phyloP scores from a whole-genome alignment of 139 green algal species.

The Coelastrella sp. region DNA sequence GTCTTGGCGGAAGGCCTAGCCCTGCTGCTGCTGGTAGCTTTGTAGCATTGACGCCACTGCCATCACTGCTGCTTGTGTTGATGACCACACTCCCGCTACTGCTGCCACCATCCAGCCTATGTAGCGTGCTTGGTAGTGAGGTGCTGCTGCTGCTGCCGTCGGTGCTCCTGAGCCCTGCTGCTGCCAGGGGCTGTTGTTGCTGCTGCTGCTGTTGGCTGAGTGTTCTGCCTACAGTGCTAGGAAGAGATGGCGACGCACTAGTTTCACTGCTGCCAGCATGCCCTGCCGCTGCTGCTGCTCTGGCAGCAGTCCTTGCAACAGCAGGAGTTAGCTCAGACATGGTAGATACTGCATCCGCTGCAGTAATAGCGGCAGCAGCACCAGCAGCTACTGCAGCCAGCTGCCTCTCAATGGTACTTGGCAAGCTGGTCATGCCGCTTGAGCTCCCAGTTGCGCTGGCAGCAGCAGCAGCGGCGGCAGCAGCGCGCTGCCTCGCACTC shows the following conservation, averaged over 20 bases:
- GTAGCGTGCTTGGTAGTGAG: conserved; percentile 31
- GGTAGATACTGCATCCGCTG: background rate
- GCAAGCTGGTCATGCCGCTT: background rate
- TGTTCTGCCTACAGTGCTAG: conserved; percentile 1
- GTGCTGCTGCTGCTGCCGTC: conserved; percentile 11
- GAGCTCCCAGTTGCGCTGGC: background rate
- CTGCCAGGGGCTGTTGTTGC: background rate
- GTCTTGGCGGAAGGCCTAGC: background rate
- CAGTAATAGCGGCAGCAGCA: background rate
- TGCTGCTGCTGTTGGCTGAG: background rate
- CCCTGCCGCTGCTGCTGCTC: background rate
- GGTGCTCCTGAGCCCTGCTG: background rate
- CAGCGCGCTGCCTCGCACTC: conserved; percentile 2
- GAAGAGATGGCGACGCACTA: background rate
- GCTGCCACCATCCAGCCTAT: background rate
- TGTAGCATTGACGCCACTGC: background rate
- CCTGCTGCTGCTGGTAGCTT: background rate
- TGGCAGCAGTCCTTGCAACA: background rate
- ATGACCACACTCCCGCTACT: background rate
- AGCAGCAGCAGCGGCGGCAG: conserved; percentile 5
- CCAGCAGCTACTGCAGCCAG: conserved; percentile 18
- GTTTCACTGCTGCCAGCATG: background rate
- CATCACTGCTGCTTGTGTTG: background rate
- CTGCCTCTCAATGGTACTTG: conserved; percentile 19
- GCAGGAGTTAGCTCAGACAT: background rate